Conservation (phyloP, 306 rosid species). For the Lathyrus oleraceus region DNA sequence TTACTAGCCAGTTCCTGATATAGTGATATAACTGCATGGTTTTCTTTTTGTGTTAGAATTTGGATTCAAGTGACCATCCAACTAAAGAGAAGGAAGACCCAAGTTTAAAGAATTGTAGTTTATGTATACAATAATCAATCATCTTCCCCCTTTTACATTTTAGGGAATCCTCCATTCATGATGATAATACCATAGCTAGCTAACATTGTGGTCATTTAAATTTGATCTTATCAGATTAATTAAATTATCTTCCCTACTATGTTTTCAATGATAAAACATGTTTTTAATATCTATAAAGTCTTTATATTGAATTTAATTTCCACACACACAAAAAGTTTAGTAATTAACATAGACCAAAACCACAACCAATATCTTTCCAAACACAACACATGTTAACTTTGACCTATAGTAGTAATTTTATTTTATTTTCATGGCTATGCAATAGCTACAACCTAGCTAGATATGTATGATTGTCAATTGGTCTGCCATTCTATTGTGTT, state of each 20-base stretch:
- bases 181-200: constrained; percentile 14
- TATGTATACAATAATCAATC: constrained; percentile 11
- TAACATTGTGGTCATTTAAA: constrained; percentile 17
- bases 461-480: constrained; percentile 21
- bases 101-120: constrained; percentile 5
- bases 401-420: constrained; percentile 25
- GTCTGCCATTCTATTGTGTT: constrained; percentile 36
- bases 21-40: constrained; percentile 3
- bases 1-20: background rate
- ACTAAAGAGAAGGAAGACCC: constrained; percentile 4
- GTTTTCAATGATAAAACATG: background rate
- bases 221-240: background rate
- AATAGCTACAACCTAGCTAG: constrained; percentile 23
- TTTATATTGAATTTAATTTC: no score
- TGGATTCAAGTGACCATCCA: constrained; percentile 1
- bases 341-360: background rate
- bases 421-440: constrained; percentile 20
- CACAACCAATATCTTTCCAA: constrained; percentile 26
- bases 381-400: constrained; percentile 24
- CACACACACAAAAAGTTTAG: no score
- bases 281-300: background rate
- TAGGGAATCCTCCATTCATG: constrained; percentile 24
- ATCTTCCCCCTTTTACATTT: background rate
- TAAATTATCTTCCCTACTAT: background rate
- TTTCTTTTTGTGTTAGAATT: constrained; percentile 25